A percentile compares a stretch with the other conserved stretches of the same genome.
Conservation (phyloP, 116 monocot species). For the Iris pallida region DNA sequence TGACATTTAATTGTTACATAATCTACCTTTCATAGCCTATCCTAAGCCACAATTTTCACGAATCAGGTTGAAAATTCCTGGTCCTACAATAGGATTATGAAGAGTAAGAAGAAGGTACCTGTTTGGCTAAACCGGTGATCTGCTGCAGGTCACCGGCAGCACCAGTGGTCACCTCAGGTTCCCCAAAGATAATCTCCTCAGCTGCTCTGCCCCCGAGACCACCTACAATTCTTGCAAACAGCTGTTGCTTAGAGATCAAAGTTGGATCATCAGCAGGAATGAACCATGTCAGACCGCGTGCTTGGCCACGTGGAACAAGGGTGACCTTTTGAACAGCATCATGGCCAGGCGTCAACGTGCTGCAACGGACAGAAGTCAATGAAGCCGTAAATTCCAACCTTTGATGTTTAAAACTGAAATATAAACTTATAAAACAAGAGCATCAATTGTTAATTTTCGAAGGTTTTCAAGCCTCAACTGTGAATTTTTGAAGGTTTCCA, state of each 20-base stretch:
- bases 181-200: slow-evolving; percentile 83
- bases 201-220: slow-evolving; percentile 80
- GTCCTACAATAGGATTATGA: too few species aligned
- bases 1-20: too few species aligned
- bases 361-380: slow-evolving; percentile 13
- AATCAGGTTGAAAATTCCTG: too few species aligned
- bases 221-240: slow-evolving; percentile 75
- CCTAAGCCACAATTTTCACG: too few species aligned
- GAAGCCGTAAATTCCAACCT: not conserved
- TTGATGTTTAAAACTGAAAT: not conserved
- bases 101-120: slow-evolving; percentile 29
- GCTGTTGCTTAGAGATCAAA: slow-evolving; percentile 66
- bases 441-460: not conserved
- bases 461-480: not conserved
- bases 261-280: slow-evolving; percentile 74
- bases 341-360: slow-evolving; percentile 73
- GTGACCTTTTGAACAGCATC: slow-evolving; percentile 84
- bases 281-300: slow-evolving; percentile 77
- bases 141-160: slow-evolving; percentile 80
- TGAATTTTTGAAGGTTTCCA: not conserved
- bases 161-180: slow-evolving; percentile 77
- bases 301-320: slow-evolving; percentile 69
- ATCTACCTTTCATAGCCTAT: too few species aligned
- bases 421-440: not conserved
- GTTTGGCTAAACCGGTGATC: slow-evolving; percentile 69